Evolutionary conservation across 805 yeast genomes (phyloP).

Genomic region (Zygosaccharomyces rouxii): DNA sequence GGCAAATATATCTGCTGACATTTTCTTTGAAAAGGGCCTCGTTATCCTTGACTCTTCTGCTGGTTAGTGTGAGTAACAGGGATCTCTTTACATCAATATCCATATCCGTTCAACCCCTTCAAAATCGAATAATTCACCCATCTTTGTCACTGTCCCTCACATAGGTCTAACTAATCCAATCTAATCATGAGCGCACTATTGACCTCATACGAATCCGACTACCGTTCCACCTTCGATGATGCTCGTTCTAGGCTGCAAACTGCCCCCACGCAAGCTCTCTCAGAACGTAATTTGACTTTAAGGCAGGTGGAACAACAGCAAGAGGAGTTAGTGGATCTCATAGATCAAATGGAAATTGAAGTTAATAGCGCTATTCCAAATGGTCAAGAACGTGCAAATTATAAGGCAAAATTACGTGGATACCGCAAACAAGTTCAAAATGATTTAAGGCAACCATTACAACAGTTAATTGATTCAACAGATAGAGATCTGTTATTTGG

Average conservation of each 20-base stretch:
- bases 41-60: background rate
- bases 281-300: constrained; percentile 25
- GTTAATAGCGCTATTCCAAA: constrained; percentile 60
- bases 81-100: background rate
- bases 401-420: constrained; percentile 71
- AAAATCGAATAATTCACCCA: background rate
- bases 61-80: background rate
- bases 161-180: background rate
- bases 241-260: constrained; percentile 18
- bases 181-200: constrained; percentile 27
- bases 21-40: too few relatives aligned
- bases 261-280: constrained; percentile 20
- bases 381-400: constrained; percentile 48
- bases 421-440: constrained; percentile 58
- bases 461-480: constrained; percentile 58
- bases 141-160: background rate
- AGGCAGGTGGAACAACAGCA: constrained; percentile 31
- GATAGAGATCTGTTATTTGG: constrained; percentile 76
- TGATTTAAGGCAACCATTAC: constrained; percentile 51
- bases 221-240: constrained; percentile 30
- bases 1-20: background rate
- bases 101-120: background rate
- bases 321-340: constrained; percentile 47
- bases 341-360: constrained; percentile 86
- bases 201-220: constrained; percentile 39